Evolutionary conservation across 148 eudicot species (phyloP), one percentile per base, ranked within the genome.

Genomic region (Nepenthes mirabilis): DNA sequence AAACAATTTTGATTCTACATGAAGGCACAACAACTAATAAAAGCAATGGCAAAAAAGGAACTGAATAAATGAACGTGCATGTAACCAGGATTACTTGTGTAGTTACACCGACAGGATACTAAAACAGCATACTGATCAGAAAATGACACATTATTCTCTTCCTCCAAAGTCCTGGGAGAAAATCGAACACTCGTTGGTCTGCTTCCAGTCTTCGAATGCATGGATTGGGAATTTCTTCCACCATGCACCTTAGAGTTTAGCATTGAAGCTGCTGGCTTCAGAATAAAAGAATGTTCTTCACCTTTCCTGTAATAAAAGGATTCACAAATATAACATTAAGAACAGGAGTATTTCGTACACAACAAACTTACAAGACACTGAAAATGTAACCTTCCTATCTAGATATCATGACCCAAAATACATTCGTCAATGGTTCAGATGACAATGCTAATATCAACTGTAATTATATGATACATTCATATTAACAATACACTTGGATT

Each of bases 281-380:
- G 86, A 72, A 93, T 83, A 65, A 93, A 93, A 65, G 98, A 93
- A 66, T 88, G 98, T 78, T 93, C 96, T 80, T 93, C 98, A 62
- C 98, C 98, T 85, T 88, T 85, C 95, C 98, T 93, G 80, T 59
- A 74, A 72, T 49, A 47, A 64, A 33, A 53, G 2, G 53, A 35
- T 55, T 40, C 58, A 43, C 52, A 55, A 61, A 67, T 47, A 63
- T 51, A 14, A 51, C 10, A 63, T 11, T 55, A 52, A 47, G 55
- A 62, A 34, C 43, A 71, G 63, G 62, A 60, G 14, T 23, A 33
- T 6, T 37, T 52, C 11, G 14, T 36, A 34, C 11, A 50, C 6
- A 34, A 52, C 43, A 35, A 7, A 36, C 1, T 9, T 5, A 11
- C 45, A 57, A 33, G 12, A 34, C 36, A 36, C 37, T 33, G 8